Base-by-base conservation (phyloP, 2,329 filamentous ascomycete genomes). In the Pyricularia grisea region DNA sequence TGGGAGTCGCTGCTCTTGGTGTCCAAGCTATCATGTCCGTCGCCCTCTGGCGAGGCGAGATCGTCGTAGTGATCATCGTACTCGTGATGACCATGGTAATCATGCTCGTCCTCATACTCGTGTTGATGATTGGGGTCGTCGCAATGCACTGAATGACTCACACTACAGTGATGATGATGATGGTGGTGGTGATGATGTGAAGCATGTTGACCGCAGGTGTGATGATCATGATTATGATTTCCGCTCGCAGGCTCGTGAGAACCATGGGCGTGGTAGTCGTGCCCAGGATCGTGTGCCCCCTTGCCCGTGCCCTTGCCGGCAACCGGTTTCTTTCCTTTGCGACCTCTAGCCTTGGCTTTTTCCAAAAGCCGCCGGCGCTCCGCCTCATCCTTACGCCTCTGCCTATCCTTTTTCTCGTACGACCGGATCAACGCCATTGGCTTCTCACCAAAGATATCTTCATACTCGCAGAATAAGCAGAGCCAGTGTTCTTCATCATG, bases 391-490 rank as follows among this genome's bases (percentile, higher is more conserved):
- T 92, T 92, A 66, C 93, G 90, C 76, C 92, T 89, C 70, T 91
- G 90, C 50, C 93, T 89, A 76, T 97, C 95, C 78, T 97, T 97
- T 77, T 94, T 92, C 80, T 99, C 95, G 76, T 98, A 99, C 71
- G 93, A 89, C 60, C 92, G 88, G 72, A 98, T 96, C 68, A 99
- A 81, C 67, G 93, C 93, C 74, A 88, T 86, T 0, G 95, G 95
- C 2, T 92, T 92, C 68, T 85, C 85, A n/a, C 94, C 94, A 77
- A 97, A 98, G 67, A 99, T 97, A 68, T 88, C 88, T 79, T 98
- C 94, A 76, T 97, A 99, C 78, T 99, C 95, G 82, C 95, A 99
- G 77, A 98, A 98, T 75, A 97, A 92, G 80, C 95, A 99, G 65
- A 98, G 93, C 92, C 94, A 98, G 67, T 93, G 86, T 71, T 97